Base-by-base conservation (phyloP, 495 filamentous ascomycete genomes). In the Clavariopsis aquatica region DNA sequence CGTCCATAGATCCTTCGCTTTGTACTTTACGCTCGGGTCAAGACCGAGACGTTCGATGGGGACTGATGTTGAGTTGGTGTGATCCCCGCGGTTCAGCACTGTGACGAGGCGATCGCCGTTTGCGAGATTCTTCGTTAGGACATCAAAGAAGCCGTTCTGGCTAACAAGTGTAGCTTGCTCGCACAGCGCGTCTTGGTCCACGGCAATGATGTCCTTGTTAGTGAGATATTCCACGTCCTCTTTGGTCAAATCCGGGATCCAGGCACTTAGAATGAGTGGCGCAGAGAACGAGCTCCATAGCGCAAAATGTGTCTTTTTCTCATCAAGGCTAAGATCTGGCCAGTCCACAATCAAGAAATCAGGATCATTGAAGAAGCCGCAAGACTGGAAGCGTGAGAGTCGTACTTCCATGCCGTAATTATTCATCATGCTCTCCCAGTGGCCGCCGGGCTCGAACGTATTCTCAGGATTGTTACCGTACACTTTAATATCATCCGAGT, bases 291-390 rank as follows among this genome's bases (percentile, higher is more conserved):
- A 74, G 5, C 76, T 72, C 78, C 78, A 80, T 13, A 79, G 69
- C 13, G 75, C 68, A 31, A 80, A 80, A 31, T 80, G 78, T 9
- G 75, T 75, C 38, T 67, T 69, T 62, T 78, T 78, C 52, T 80
- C 78, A 24, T 69, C 71, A 23, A 73, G 31, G 0, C 68, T 69
- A 15, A 80, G 66, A 2, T 73, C 74, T 0, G 72, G 75, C 52
- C 78, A 74, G 46, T 78, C 78, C 0, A 76, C 67, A 53, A 78
- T 79, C 56, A 80, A 38, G 49, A 80, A 79, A 54, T 80, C 78
- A 3, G 78, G 77, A 54, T 80, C 78, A 56, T 78, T 78, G 43
- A 73, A 79, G 52, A 78, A 79, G 7, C 78, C 78, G 2, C 76
- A 76, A n/a, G 65, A 57, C 56, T 80, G 77, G 64, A 77, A 79